Conservation (phyloP, 2,329 filamentous ascomycete genomes). For the Fusarium caatingaense region DNA sequence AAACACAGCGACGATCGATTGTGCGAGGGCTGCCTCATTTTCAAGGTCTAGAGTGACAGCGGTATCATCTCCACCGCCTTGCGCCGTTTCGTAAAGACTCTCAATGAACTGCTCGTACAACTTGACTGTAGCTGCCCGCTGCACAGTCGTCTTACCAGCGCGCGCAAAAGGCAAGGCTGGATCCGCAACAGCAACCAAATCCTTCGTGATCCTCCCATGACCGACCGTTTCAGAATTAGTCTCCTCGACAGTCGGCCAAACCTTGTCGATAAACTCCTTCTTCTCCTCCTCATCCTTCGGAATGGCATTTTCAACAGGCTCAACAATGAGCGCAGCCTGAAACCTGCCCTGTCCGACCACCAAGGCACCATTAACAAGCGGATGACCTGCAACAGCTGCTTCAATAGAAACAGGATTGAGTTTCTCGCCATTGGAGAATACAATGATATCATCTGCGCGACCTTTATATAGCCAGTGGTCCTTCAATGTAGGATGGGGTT, state of each 20-base stretch:
- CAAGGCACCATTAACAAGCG: not conserved
- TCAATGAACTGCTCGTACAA: not conserved
- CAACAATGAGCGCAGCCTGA: conserved; percentile 11
- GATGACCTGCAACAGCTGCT: not conserved
- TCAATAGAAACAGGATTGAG: conserved; percentile 9
- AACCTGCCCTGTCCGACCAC: not conserved
- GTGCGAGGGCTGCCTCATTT: rapidly evolving
- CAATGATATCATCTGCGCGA: conserved; percentile 10
- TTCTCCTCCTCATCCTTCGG: not conserved
- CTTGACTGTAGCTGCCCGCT: not conserved
- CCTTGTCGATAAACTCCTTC: rapidly evolving
- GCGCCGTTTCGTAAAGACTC: not conserved
- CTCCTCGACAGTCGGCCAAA: not conserved
- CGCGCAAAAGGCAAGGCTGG: not conserved
- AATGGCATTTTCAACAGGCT: not conserved
- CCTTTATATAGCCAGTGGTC: conserved; percentile 8
- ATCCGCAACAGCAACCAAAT: not conserved
- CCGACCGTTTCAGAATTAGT: not conserved
- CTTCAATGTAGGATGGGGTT: not conserved
- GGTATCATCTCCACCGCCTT: rapidly evolving
- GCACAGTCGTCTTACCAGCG: not conserved
- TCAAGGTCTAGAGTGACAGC: not conserved
- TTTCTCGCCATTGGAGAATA: conserved; percentile 1
- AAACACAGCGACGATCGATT: not conserved
- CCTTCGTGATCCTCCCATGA: not conserved